A percentile compares a stretch with the other conserved stretches of the same genome.
Conservation (phyloP, 1,139 yeast species). For the Magnusiomyces magnusii region DNA sequence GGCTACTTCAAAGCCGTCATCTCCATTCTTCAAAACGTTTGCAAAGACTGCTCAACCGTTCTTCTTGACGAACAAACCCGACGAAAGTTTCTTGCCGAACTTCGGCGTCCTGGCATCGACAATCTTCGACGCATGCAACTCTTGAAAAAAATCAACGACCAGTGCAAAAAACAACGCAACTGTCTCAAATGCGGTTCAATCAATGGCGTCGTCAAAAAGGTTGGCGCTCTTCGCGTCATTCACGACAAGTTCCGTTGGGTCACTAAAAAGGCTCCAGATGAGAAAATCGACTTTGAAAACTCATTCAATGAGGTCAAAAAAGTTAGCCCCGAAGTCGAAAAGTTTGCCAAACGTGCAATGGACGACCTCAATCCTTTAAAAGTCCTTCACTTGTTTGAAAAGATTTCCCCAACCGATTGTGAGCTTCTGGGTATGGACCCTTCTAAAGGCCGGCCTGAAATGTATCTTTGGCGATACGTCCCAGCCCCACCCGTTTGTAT, state of each 20-base stretch:
- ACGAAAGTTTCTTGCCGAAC: constrained; percentile 60
- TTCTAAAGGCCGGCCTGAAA: constrained; percentile 86
- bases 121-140: constrained; percentile 88
- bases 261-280: constrained; percentile 83
- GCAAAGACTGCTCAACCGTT: constrained; percentile 81
- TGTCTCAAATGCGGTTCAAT: constrained; percentile 81
- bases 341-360: constrained; percentile 76
- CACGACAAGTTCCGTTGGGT: constrained; percentile 96
- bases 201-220: constrained; percentile 96
- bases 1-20: constrained; percentile 94
- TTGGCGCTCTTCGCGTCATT: constrained; percentile 90
- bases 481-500: constrained; percentile 99
- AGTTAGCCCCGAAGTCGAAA: constrained; percentile 82
- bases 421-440: constrained; percentile 90
- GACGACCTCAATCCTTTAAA: constrained; percentile 94
- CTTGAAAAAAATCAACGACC: constrained; percentile 74
- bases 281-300: constrained; percentile 72
- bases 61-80: constrained; percentile 67
- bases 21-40: constrained; percentile 80
- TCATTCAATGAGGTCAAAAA: constrained; percentile 61
- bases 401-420: constrained; percentile 78
- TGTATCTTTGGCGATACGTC: constrained; percentile 91
- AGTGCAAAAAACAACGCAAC: constrained; percentile 90
- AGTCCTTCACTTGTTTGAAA: constrained; percentile 80
- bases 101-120: constrained; percentile 83